phyloP scores from a whole-genome alignment of 805 yeast species.

The Candida adriatica region DNA sequence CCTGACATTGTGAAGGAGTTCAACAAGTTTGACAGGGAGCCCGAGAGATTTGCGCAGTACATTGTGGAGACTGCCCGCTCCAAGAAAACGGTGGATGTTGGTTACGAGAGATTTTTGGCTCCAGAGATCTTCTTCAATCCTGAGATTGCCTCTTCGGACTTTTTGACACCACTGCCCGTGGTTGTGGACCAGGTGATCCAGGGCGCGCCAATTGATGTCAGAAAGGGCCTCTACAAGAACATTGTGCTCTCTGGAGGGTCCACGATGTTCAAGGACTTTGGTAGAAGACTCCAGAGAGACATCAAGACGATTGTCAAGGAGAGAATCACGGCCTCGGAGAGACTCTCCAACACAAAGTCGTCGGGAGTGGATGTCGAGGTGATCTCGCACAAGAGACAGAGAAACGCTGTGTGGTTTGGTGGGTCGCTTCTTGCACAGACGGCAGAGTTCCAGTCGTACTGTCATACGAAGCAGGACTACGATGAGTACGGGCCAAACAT shows the following conservation, averaged over 20 bases:
- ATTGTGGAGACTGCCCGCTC: conserved; percentile 72
- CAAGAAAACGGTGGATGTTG: conserved; percentile 74
- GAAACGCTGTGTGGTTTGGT: conserved; percentile 99
- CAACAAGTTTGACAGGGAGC: conserved; percentile 87
- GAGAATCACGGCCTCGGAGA: conserved; percentile 78
- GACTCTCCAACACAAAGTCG: conserved; percentile 58
- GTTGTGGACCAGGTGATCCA: conserved; percentile 95
- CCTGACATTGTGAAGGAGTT: conserved; percentile 98
- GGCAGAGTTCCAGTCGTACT: conserved; percentile 90
- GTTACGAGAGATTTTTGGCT: conserved; percentile 95
- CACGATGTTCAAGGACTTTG: conserved; percentile 97
- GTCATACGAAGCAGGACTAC: conserved; percentile 95
- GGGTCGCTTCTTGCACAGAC: conserved; percentile 97
- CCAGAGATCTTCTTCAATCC: conserved; percentile 99
- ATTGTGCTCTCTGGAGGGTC: conserved; percentile 97
- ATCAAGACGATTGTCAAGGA: conserved; percentile 80
- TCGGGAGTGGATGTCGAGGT: conserved; percentile 97
- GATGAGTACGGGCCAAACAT: conserved; percentile 98
- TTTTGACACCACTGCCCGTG: conserved; percentile 91
- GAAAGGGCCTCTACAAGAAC: conserved; percentile 92
- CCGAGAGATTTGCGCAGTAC: conserved; percentile 90
- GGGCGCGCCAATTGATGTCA: conserved; percentile 93
- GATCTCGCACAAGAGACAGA: conserved; percentile 92
- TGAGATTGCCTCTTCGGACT: conserved; percentile 92
- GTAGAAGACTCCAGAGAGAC: conserved; percentile 95